These are phyloP conservation scores for Irpex sp. DNA, from an alignment of 1,284 basidiomycete genomes.

Conservation along the genomic window DNA sequence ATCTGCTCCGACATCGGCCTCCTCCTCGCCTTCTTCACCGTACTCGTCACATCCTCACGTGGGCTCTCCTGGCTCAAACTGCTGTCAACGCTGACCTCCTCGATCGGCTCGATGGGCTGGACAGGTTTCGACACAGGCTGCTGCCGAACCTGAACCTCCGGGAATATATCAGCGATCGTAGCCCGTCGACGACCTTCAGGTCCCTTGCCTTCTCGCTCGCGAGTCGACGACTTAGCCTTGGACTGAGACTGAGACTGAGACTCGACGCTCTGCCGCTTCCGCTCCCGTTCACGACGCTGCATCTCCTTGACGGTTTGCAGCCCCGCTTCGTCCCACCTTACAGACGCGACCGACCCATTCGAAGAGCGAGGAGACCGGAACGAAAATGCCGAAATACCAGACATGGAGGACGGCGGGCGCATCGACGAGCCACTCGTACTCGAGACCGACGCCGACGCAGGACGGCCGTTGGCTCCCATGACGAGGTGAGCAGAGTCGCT, in stretches of 20 bases:
- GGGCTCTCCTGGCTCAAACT: too few relatives aligned
- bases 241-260: not conserved
- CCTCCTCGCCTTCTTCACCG: slow-evolving; percentile 43
- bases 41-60: slow-evolving; percentile 29
- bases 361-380: slow-evolving; percentile 34
- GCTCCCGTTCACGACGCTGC: slow-evolving; percentile 40
- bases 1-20: slow-evolving; percentile 66
- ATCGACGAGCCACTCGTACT: slow-evolving; percentile 39
- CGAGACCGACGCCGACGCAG: slow-evolving; percentile 35
- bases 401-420: slow-evolving; percentile 51
- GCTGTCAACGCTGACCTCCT: slow-evolving; percentile 48
- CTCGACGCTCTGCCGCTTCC: slow-evolving; percentile 15
- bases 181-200: slow-evolving; percentile 25
- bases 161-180: slow-evolving; percentile 29
- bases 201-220: slow-evolving; percentile 17
- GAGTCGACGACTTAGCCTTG: not conserved
- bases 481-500: slow-evolving; percentile 36
- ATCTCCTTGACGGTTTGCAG: slow-evolving; percentile 48
- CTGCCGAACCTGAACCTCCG: slow-evolving; percentile 17
- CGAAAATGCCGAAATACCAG: slow-evolving; percentile 35
- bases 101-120: slow-evolving; percentile 41
- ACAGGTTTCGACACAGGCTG: not conserved
- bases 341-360: slow-evolving; percentile 41
- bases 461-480: slow-evolving; percentile 25
- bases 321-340: slow-evolving; percentile 63